Conservation (phyloP, 306 rosid genomes). For the Oxytropis ochrocephala region DNA sequence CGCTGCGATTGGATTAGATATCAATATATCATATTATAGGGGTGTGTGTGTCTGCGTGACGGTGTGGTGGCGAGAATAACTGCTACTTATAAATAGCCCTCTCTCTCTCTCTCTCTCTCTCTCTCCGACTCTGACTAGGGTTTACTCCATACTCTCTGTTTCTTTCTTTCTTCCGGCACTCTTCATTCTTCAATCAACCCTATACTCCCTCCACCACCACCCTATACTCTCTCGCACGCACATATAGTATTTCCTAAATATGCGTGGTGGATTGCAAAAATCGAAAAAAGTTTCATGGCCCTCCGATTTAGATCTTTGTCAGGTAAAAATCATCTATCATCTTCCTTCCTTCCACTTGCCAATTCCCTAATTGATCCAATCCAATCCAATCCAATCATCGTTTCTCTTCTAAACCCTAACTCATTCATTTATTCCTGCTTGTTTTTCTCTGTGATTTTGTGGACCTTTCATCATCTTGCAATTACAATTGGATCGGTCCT, state of each 20-base stretch:
- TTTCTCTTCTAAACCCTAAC: neutral
- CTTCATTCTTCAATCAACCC: neutral
- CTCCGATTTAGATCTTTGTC: constrained; percentile 77
- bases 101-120: neutral
- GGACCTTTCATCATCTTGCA: neutral
- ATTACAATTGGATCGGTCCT: neutral
- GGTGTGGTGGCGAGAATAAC: neutral
- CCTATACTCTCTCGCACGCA: too few relatives aligned
- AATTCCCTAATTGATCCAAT: constrained; percentile 24
- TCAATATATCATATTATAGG: neutral
- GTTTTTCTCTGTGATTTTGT: neutral
- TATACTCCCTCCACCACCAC: neutral
- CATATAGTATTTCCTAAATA: constrained; percentile 23
- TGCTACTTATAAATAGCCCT: constrained; percentile 1
- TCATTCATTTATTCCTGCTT: neutral
- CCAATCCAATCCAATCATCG: constrained; percentile 6
- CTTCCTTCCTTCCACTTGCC: constrained; percentile 13
- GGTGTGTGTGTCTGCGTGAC: neutral
- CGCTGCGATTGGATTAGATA: neutral
- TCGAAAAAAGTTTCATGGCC: constrained; percentile 86
- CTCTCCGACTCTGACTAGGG: constrained; percentile 36
- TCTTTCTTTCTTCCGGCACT: too few relatives aligned
- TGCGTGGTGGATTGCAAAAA: constrained; percentile 76
- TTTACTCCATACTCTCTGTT: constrained; percentile 14
- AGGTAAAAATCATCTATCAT: constrained; percentile 52